Evolutionary conservation across 768 basidiomycete species (phyloP).

Genomic region (Naganishia vaughanmartiniae): DNA sequence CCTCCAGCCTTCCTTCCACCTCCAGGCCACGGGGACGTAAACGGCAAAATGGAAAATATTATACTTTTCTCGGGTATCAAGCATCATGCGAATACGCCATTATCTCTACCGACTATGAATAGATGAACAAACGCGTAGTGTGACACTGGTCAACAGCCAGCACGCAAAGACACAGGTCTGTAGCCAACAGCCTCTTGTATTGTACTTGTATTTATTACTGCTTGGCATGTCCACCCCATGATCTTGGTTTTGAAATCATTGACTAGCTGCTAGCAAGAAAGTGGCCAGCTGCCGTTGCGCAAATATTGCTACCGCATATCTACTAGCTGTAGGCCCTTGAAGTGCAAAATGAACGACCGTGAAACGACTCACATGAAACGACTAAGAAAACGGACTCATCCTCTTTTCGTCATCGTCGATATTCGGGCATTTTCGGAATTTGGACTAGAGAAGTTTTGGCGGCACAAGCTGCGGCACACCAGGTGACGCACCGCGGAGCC

Average conservation of each 20-base stretch:
- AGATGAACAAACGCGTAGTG: background rate
- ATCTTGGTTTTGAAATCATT: background rate
- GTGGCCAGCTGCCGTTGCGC: no score
- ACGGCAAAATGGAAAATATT: background rate
- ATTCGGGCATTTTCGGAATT: conserved; percentile 1
- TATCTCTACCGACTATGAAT: background rate
- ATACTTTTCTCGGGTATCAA: background rate
- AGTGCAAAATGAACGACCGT: no score
- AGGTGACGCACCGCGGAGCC: background rate
- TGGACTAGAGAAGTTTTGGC: no score
- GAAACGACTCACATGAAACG: no score
- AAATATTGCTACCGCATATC: no score
- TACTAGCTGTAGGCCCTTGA: no score
- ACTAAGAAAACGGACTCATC: background rate
- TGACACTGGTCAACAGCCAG: background rate
- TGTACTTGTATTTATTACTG: background rate
- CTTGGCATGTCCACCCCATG: background rate
- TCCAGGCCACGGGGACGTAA: background rate
- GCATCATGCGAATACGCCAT: background rate
- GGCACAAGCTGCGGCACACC: no score
- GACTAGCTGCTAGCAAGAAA: no score
- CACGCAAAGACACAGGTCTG: background rate
- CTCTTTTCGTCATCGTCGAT: background rate
- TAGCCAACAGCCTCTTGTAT: background rate
- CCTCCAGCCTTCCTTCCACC: background rate